Evolutionary conservation across 2,329 filamentous ascomycete species (phyloP), one percentile per base, ranked within the genome.

Genomic region (Paraconiothyrium sp.): DNA sequence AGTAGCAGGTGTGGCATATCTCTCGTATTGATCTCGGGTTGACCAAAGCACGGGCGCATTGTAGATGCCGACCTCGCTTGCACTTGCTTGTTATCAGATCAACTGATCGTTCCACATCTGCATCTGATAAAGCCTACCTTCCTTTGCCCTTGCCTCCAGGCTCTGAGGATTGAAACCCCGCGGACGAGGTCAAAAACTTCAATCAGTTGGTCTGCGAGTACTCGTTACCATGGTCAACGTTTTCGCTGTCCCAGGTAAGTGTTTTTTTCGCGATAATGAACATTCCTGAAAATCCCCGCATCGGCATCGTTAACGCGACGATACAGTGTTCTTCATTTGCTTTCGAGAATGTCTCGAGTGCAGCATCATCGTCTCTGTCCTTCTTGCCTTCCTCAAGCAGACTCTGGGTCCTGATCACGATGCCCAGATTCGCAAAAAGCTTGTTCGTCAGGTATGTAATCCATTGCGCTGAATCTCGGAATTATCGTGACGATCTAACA

Each of bases 331-430:
- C 82, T 94, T 97, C 82, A 92, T 97, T 77, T 89, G 92, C 80
- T 95, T 97, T 77, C 89, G 93, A 74, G 93, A 97, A 81, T 88
- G 89, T 46, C 83, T 97, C 51, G 93, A 97, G 82, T 91, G 90
- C 0, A 89, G 87, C 72, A 93, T 97, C 73, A 92, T 97, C 70
- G 88, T 96, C 65, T 94, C 93, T 0, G 90, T 97, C n/a, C 83
- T 97, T 37, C 86, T 97, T 44, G 88, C 92, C 24, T 96, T 95
- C 76, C 82, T 96, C 61, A 95, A 94, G 78, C 91, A 95, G 77
- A 92, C 90, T 3, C 85, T 96, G 41, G 88, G 88, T 0, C 87
- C 89, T 10, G 84, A 88, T 58, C 80, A 84, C 61, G 89, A 93
- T 80, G 79, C 79, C 5, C 74, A 70, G 2, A 80, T 90, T 1